phyloP scores from a whole-genome alignment of 768 basidiomycete species.

The Mycena epipterygia region DNA sequence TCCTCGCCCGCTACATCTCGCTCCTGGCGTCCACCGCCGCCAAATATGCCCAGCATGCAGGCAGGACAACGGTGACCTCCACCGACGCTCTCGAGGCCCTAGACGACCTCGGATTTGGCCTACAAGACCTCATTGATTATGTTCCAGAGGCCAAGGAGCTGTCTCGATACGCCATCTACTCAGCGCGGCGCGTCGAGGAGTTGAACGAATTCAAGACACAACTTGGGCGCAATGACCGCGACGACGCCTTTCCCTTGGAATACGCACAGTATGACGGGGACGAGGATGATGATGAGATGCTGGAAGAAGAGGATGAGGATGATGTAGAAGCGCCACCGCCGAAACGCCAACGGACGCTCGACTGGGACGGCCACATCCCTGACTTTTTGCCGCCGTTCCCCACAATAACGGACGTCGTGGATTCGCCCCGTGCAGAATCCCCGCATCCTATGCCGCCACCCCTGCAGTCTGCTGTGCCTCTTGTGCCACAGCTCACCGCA shows the following conservation, averaged over 20 bases:
- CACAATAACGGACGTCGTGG: slow-evolving; percentile 44
- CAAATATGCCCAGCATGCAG: slow-evolving; percentile 82
- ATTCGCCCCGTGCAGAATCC: slow-evolving; percentile 49
- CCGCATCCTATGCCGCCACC: slow-evolving; percentile 50
- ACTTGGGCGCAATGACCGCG: slow-evolving; percentile 60
- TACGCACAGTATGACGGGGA: slow-evolving; percentile 55
- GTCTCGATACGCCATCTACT: slow-evolving; percentile 74
- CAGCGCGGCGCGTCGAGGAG: slow-evolving; percentile 77
- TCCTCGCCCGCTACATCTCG: slow-evolving; percentile 80
- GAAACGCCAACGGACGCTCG: slow-evolving; percentile 68
- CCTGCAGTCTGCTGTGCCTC: slow-evolving; percentile 52
- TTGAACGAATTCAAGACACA: slow-evolving; percentile 80
- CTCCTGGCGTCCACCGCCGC: slow-evolving; percentile 77
- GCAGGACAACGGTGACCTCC: slow-evolving; percentile 68
- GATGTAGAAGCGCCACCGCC: slow-evolving; percentile 55
- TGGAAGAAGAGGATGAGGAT: slow-evolving; percentile 46
- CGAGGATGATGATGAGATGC: slow-evolving; percentile 46
- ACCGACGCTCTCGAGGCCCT: slow-evolving; percentile 76
- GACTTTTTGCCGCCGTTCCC: slow-evolving; percentile 81
- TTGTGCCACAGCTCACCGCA: slow-evolving; percentile 59
- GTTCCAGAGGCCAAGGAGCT: slow-evolving; percentile 78
- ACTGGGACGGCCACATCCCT: slow-evolving; percentile 75
- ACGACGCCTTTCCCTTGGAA: slow-evolving; percentile 68
- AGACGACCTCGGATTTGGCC: slow-evolving; percentile 79
- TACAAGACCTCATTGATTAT: slow-evolving; percentile 81